Conservation (phyloP, 495 filamentous ascomycete species). For the Penicillium atrosanguineum region DNA sequence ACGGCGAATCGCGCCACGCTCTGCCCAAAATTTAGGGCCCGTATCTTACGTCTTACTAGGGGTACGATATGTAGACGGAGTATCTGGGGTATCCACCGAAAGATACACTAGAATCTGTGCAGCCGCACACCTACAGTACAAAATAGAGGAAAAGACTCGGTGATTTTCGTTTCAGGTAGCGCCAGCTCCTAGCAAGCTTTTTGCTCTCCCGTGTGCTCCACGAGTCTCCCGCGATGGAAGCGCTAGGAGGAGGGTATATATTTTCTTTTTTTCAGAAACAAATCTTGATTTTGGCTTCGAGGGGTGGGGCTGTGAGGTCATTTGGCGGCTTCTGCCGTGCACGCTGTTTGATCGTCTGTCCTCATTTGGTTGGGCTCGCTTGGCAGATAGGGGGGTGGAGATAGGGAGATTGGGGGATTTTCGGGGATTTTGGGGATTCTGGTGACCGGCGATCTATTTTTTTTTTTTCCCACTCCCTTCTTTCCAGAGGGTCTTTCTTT, state of each 20-base stretch:
- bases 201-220: background rate
- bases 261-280: background rate
- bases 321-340: slow-evolving; percentile 23
- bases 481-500: background rate
- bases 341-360: background rate
- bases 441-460: background rate
- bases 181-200: background rate
- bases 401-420: background rate
- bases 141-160: too few relatives aligned
- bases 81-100: too few relatives aligned
- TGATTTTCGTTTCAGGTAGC: slow-evolving; percentile 8
- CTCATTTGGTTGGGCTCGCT: background rate
- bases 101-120: too few relatives aligned
- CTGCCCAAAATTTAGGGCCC: background rate
- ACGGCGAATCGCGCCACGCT: background rate
- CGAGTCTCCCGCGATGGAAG: background rate
- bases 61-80: too few relatives aligned
- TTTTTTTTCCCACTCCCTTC: background rate
- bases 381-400: background rate
- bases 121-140: too few relatives aligned
- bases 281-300: slow-evolving; percentile 22
- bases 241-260: background rate
- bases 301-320: slow-evolving; percentile 25
- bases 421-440: background rate
- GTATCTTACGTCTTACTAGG: background rate